Evolutionary conservation across 768 basidiomycete genomes (phyloP), one percentile per base, ranked within the genome.

Genomic region (Kwoniella shandongensis): DNA sequence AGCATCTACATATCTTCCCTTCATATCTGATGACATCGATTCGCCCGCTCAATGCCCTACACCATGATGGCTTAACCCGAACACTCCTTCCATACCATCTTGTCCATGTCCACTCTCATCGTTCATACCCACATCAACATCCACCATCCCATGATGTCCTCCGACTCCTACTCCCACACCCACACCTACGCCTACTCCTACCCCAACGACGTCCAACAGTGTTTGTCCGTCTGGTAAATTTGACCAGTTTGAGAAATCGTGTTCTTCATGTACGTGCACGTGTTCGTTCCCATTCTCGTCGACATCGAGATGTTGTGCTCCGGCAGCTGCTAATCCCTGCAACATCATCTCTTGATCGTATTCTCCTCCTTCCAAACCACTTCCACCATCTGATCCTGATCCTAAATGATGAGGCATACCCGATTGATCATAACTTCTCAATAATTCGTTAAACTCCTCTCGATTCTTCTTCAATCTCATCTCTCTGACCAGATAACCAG

Each of bases 381-480:
- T 45, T 20, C 26, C 25, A 6, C 40, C 26, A 22, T 42, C 30
- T n/a, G 15, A 17, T 17, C 44, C 44, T 17, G 22, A 17, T 17
- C 44, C 44, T 23, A 17, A 6, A 11, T 29, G 20, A 46, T 46
- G 17, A 17, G 44, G 26, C 18, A 26, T 57, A 5, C 25, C 15
- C n/a, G n/a, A n/a, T n/a, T n/a, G n/a, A 4, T 66, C 62, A 44
- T 65, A 40, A 29, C 40, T 26, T 35, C 51, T 45, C 13, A 68
- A 40, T 15, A 71, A 44, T 42, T 63, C 62, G 27, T 53, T 61
- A 44, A 61, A 71, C 51, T 69, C 64, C 22, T 51, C 57, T 35
- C 72, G 22, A 42, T 69, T 69, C 65, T 61, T 60, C 59, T 67
- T 73, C 54, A 69, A 51, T 38, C 72, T 55, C 66, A 70, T 70